These are phyloP conservation scores for Penicillium nordicum DNA, from an alignment of 2,329 filamentous ascomycete genomes.

Conservation along the genomic window DNA sequence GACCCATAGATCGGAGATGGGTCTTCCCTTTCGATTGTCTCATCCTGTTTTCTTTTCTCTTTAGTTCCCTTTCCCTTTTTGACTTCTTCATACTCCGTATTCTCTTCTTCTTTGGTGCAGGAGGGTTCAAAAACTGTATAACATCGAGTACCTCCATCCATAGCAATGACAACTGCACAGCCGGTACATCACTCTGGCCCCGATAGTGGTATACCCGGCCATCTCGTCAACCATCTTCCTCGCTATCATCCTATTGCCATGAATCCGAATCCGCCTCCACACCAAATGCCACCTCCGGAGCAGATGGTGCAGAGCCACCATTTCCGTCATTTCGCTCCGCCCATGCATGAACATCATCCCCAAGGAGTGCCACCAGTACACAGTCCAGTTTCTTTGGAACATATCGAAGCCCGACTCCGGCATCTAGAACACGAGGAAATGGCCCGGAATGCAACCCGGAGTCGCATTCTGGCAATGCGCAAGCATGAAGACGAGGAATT, in stretches of 20 bases:
- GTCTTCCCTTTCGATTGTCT: slow-evolving; percentile 18
- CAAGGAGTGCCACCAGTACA: slow-evolving; percentile 23
- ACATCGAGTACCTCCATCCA: slow-evolving; percentile 10
- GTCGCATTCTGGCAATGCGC: slow-evolving; percentile 35
- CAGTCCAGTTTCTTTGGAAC: slow-evolving; percentile 31
- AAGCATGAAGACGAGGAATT: slow-evolving; percentile 43
- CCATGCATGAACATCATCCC: slow-evolving; percentile 31
- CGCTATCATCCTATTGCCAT: slow-evolving; percentile 43
- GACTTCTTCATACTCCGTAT: slow-evolving; percentile 2
- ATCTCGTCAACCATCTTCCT: slow-evolving; percentile 33
- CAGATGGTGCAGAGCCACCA: slow-evolving; percentile 34
- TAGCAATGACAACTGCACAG: slow-evolving; percentile 37
- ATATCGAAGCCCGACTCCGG: slow-evolving; percentile 38
- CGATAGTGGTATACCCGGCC: slow-evolving; percentile 30
- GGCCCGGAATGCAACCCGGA: slow-evolving; percentile 37
- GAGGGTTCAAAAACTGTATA: background rate
- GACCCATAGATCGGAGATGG: slow-evolving; percentile 27
- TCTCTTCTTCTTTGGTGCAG: slow-evolving; percentile 1
- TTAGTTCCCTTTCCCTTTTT: slow-evolving; percentile 8
- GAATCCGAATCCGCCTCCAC: slow-evolving; percentile 36
- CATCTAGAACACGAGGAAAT: slow-evolving; percentile 43
- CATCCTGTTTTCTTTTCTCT: slow-evolving; percentile 14
- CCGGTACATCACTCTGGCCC: slow-evolving; percentile 33
- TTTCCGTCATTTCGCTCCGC: slow-evolving; percentile 32
- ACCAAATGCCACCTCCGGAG: slow-evolving; percentile 33